Percentiles rank a stretch among this genome's conserved stretches.
Conservation (phyloP, 345 rosid genomes). For the Reutealis trisperma region DNA sequence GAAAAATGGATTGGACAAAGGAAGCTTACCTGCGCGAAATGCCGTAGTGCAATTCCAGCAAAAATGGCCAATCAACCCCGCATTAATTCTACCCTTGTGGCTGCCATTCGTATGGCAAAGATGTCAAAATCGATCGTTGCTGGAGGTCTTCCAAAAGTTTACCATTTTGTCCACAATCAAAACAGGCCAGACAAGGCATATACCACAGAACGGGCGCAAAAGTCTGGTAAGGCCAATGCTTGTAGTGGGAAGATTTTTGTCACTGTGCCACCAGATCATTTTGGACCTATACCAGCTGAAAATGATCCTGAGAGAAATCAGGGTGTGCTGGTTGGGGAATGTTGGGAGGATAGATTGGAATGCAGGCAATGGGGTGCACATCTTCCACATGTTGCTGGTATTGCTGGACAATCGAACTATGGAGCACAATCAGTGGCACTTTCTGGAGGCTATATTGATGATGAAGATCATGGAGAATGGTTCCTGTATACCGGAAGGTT, state of each 20-base stretch:
- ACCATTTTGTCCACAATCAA: conserved; percentile 52
- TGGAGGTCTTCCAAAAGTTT: conserved; percentile 23
- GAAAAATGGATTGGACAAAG: conserved; percentile 57
- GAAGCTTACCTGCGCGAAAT: conserved; percentile 54
- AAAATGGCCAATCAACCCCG: conserved; percentile 56
- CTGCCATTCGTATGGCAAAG: conserved; percentile 62
- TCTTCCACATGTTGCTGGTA: conserved; percentile 59
- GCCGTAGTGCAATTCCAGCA: conserved; percentile 48
- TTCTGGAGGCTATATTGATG: conserved; percentile 73
- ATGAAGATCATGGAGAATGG: conserved; percentile 90
- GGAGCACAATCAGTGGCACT: conserved; percentile 79
- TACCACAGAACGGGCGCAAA: conserved; percentile 68
- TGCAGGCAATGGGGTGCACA: conserved; percentile 84
- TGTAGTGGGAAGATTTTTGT: conserved; percentile 72
- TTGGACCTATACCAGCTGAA: conserved; percentile 70
- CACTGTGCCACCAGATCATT: conserved; percentile 57
- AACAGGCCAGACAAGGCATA: conserved; percentile 66
- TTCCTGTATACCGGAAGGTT: conserved; percentile 82
- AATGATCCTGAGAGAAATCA: conserved; percentile 63
- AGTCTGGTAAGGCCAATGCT: conserved; percentile 77
- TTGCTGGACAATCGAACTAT: conserved; percentile 55
- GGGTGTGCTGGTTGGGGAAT: conserved; percentile 70
- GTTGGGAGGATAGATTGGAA: conserved; percentile 58
- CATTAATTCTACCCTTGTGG: conserved; percentile 56
- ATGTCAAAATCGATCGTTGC: conserved; percentile 26